Evolutionary conservation across 495 filamentous ascomycete genomes (phyloP), one percentile per base, ranked within the genome.

Genomic region (Penicillium silybi): DNA sequence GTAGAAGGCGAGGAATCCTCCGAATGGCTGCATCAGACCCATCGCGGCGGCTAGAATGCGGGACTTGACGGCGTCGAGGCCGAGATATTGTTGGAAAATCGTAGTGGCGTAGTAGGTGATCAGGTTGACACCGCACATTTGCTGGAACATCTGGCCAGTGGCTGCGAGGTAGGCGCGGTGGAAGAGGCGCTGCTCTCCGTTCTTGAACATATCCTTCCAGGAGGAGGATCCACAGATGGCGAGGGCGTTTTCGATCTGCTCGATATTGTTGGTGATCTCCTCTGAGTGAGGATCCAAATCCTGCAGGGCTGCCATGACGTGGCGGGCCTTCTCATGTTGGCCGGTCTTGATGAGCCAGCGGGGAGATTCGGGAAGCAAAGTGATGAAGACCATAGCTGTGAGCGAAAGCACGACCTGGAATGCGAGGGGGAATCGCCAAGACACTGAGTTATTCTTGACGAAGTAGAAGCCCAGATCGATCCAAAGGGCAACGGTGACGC

Each of bases 21-120:
- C 87, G 58, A 90, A 79, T 10, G 85, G 75, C 62, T 90, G 90
- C 6, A 87, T 82, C 6, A 90, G 70, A 74, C 86, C 86, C 75
- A 88, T 89, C 6, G 88, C 76, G 29, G 87, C 88, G 10, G 87
- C 85, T 0, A 92, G 71, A 3, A 96, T 71, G 46, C 89, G 90
- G 0, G 91, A 90, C 66, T 92, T 89, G 42, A 93, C 79, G 56
- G 93, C 87, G 22, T 67, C 68, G 5, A 85, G 65, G 3, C 73
- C 70, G 27, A 86, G 77, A 41, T 78, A 77, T 61, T 84, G 73
- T 44, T 84, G 62, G 62, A 59, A 55, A 22, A 59, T 59, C 2
- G 44, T 56, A 3, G 57, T 55, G 1, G 52, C 57, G 34, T 63
- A 61, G 42, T 54, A 57, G 2, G 60, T 60, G 50, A 63, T 63